These are phyloP conservation scores for Rhizophlyctis rosea DNA, from an alignment of 192 early-diverging fungal species.

Conservation along the genomic window DNA sequence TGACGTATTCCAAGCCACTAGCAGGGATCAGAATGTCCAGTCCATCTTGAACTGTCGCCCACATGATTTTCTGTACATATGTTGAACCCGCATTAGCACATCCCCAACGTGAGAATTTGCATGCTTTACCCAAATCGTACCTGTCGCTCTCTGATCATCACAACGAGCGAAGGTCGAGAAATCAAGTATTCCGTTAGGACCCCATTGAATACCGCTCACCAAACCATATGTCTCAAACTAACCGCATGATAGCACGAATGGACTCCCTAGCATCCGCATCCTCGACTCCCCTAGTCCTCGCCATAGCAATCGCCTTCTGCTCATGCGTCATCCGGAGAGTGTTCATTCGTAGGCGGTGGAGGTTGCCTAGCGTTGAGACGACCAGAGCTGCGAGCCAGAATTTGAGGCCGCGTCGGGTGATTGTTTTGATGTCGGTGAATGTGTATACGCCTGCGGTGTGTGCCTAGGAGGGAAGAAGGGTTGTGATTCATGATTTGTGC, in stretches of 20 bases:
- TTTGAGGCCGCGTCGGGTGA: constrained; percentile 53
- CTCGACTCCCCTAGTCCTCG: constrained; percentile 27
- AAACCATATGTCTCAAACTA: too few relatives aligned
- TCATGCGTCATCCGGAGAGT: constrained; percentile 42
- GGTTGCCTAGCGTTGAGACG: constrained; percentile 56
- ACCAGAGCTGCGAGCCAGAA: constrained; percentile 68
- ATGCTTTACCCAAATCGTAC: too few relatives aligned
- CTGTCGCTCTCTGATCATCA: too few relatives aligned
- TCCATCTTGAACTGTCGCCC: constrained; percentile 59
- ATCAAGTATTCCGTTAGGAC: too few relatives aligned
- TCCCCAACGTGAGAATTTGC: background rate
- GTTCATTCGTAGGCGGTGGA: constrained; percentile 65
- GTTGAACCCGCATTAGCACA: background rate
- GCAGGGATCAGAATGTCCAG: constrained; percentile 71
- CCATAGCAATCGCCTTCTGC: constrained; percentile 10
- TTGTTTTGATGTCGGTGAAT: constrained; percentile 61
- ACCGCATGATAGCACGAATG: too few relatives aligned
- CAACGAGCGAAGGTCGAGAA: too few relatives aligned
- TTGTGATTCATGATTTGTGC: background rate
- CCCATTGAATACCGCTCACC: too few relatives aligned
- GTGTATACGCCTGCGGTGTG: constrained; percentile 61
- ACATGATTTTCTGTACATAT: constrained; percentile 32
- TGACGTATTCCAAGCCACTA: constrained; percentile 62
- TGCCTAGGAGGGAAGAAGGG: constrained; percentile 28
- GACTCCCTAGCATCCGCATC: constrained; percentile 21